Evolutionary conservation across 768 basidiomycete genomes (phyloP), one percentile per base, ranked within the genome.

Genomic region (Psilocybe cyanescens): DNA sequence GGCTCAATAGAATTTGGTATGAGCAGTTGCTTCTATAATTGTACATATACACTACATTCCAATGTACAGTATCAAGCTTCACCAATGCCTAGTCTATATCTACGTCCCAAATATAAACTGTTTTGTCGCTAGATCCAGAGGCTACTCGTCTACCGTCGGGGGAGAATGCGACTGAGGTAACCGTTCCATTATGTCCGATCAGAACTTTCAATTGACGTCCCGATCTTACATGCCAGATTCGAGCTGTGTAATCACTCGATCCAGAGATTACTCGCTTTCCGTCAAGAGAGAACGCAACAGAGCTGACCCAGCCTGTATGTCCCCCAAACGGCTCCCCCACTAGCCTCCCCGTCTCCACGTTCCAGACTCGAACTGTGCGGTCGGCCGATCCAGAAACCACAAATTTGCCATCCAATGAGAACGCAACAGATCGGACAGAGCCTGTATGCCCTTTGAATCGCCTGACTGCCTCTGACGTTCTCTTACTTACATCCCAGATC

Each of bases 131-230:
- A 3, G 55, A 60, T 1, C 41, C 59, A 5, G 63, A 60, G 11
- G 54, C 59, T 2, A 64, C 14, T 5, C 24, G 12, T 6, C 11
- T 54, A 6, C 56, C 49, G 49, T 64, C 56, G 16, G 51, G 33
- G 2, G 55, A 60, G n/a, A 60, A 64, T 31, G 50, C 44, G 46
- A 60, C 49, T 8, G 44, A 62, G 3, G 1, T 29, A 3, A 62
- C 45, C 2, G 4, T 12, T 14, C 16, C 55, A 8, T 19, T 33
- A 24, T 57, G 55, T 14, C 41, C 24, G 24, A 30, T 3, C 8
- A 44, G n/a, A 1, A 3, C 28, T 17, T 39, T 8, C 29, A 37
- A 17, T 48, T 16, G 16, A 33, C 12, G 46, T 14, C 28, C 8
- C 28, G 8, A 3, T 24, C 30, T 7, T 51, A 33, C n/a, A 65